Base-by-base conservation (phyloP, 164 flowering plant genomes). In the Protea cynaroides region DNA sequence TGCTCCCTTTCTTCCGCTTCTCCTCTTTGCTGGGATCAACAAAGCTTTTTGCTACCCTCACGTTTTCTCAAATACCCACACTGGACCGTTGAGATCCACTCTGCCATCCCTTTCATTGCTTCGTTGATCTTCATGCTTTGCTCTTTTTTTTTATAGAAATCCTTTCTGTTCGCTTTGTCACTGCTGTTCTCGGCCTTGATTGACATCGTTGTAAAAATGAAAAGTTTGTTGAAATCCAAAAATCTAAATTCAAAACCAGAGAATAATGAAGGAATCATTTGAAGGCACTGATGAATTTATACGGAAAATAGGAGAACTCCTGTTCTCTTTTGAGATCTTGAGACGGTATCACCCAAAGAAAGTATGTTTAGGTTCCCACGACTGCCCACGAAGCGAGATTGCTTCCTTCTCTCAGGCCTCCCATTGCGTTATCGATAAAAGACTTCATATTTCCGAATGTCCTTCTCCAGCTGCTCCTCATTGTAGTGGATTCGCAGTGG, bases 341-440 rank as follows among this genome's bases (percentile, higher is more conserved):
- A 29, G 92, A 78, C 11, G 98, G 98, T 62, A 89, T 90, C 62
- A 93, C 82, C 98, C 96, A 93, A n/a, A 90, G 88, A 59, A 65
- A 87, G 67, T 93, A 90, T 4, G 97, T 96, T 52, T 87, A 69
- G 36, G 97, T 86, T 63, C 96, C 90, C 15, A 97, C 98, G 12
- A 90, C 97, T 10, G 70, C 84, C 98, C 98, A 93, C 0, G 98
- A 86, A 21, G 97, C 98, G 18, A 93, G 68, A 71, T 79, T 93
- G 77, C 70, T 67, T 50, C 90, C 83, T 15, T 97, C 97, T 65
- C 90, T 72, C 11, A 93, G 72, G 8, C 98, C 97, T 40, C 97
- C 98, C 81, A 78, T 76, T 12, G 91, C 68, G 71, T 86, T 92
- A 3, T 86, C 84, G 0, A 86, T 29, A 68, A 92, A 88, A 1